Percentiles rank a stretch among this genome's conserved stretches.
phyloP scores from a whole-genome alignment of 2,329 filamentous ascomycete species.

The Allantophomopsis lycopodina region DNA sequence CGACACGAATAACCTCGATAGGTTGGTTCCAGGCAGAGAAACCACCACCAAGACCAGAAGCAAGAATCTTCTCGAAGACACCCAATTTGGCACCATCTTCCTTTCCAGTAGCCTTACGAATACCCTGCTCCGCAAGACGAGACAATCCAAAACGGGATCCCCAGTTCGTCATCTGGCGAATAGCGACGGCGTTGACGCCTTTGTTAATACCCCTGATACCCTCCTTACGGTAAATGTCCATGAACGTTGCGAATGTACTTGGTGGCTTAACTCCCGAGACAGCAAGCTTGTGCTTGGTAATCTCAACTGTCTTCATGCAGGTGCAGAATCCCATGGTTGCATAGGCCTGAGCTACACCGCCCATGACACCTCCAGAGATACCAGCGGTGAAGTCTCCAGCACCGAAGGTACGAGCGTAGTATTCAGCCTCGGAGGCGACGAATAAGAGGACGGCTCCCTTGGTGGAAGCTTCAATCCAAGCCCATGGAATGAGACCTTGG shows the following conservation, averaged over 20 bases:
- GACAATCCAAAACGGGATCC: constrained; percentile 90
- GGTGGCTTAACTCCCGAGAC: constrained; percentile 70
- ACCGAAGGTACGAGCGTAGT: constrained; percentile 72
- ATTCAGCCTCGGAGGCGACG: constrained; percentile 96
- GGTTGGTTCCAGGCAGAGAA: constrained; percentile 98
- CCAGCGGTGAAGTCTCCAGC: constrained; percentile 79
- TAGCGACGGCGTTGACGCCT: constrained; percentile 96
- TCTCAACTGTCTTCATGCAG: constrained; percentile 99
- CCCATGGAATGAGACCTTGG: constrained; percentile 98
- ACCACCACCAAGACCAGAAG: constrained; percentile 79
- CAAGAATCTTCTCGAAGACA: constrained; percentile 76
- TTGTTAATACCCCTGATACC: constrained; percentile 95
- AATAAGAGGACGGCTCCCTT: constrained; percentile 98
- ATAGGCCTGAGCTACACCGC: constrained; percentile 94
- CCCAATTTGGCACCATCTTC: constrained; percentile 64
- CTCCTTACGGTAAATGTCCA: constrained; percentile 90
- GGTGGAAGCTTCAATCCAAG: constrained; percentile 99
- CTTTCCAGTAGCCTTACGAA: constrained; percentile 69
- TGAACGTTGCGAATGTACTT: constrained; percentile 91
- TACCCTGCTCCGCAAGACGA: constrained; percentile 79
- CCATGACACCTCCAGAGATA: constrained; percentile 81
- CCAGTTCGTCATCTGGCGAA: constrained; percentile 99
- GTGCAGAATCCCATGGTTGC: constrained; percentile 99
- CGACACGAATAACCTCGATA: constrained; percentile 97
- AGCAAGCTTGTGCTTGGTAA: constrained; percentile 94